Percentiles rank a stretch among this genome's conserved stretches.
These are phyloP conservation scores for Terfezia claveryi DNA, from an alignment of 495 filamentous ascomycete genomes.

Conservation along the genomic window DNA sequence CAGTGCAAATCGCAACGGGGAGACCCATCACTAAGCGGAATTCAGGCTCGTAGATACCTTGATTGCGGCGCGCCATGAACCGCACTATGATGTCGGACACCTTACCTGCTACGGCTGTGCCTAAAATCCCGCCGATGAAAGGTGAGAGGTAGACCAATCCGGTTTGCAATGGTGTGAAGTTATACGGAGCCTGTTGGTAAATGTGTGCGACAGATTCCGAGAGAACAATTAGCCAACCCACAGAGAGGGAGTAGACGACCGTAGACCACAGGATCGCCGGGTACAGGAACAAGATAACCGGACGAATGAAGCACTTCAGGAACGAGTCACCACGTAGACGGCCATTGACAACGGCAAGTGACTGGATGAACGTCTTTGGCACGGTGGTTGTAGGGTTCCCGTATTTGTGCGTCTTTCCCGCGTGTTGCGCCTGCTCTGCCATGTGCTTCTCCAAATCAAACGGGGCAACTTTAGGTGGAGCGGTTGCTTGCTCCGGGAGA, in stretches of 20 bases:
- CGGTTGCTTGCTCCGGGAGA: neutral
- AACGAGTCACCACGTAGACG: conserved; percentile 58
- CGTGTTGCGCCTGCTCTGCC: neutral
- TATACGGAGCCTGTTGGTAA: conserved; percentile 47
- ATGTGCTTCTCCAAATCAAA: neutral
- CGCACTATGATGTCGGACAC: conserved; percentile 67
- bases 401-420: neutral
- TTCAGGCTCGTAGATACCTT: conserved; percentile 86
- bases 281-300: conserved; percentile 70
- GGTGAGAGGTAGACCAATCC: conserved; percentile 80
- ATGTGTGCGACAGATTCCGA: conserved; percentile 68
- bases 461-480: neutral
- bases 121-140: conserved; percentile 71
- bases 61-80: conserved; percentile 62
- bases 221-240: conserved; percentile 92
- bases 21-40: conserved; percentile 82
- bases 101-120: conserved; percentile 75
- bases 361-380: conserved; percentile 43
- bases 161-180: conserved; percentile 57
- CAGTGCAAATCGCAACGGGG: conserved; percentile 57
- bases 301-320: conserved; percentile 50
- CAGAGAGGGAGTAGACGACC: conserved; percentile 62
- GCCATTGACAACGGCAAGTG: conserved; percentile 53
- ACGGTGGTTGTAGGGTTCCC: conserved; percentile 21
- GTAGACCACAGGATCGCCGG: conserved; percentile 82